These are phyloP conservation scores for Sideroxylon spinosum DNA, from an alignment of 179 eudicot genomes.

Conservation along the genomic window DNA sequence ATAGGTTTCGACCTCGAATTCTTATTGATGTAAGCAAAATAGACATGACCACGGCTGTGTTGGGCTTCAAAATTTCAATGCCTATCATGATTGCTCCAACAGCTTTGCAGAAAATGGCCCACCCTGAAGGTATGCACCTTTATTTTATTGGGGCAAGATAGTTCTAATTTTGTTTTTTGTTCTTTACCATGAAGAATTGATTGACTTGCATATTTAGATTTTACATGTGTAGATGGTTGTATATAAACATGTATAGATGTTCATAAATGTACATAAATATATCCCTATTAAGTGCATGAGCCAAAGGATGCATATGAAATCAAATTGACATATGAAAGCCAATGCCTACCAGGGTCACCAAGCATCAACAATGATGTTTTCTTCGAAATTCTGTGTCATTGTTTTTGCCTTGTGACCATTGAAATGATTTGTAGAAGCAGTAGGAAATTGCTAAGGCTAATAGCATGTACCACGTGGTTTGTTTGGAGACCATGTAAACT, in stretches of 20 bases:
- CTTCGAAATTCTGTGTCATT: not conserved
- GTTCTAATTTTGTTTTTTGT: not conserved
- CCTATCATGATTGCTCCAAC: constrained; percentile 89
- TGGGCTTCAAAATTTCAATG: constrained; percentile 73
- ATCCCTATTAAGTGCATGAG: not conserved
- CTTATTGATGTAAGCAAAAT: constrained; percentile 67
- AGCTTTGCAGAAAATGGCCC: constrained; percentile 87
- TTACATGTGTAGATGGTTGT: not conserved
- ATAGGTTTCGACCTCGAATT: constrained; percentile 73
- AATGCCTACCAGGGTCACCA: not conserved
- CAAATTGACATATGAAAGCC: not conserved
- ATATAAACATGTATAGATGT: not conserved
- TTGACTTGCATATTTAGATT: not conserved
- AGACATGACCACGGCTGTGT: constrained; percentile 51
- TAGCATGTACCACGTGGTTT: not conserved
- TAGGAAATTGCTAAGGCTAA: too few relatives aligned
- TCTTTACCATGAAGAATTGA: too few relatives aligned
- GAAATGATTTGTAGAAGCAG: not conserved
- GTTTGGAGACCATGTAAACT: not conserved
- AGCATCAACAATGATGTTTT: not conserved
- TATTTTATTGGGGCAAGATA: not conserved
- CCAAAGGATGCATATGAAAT: not conserved
- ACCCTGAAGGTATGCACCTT: constrained; percentile 54
- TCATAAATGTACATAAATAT: not conserved
- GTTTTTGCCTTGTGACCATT: not conserved